These are phyloP conservation scores for Carex kokanica DNA, from an alignment of 176 grass and related monocot genomes.

Conservation along the genomic window DNA sequence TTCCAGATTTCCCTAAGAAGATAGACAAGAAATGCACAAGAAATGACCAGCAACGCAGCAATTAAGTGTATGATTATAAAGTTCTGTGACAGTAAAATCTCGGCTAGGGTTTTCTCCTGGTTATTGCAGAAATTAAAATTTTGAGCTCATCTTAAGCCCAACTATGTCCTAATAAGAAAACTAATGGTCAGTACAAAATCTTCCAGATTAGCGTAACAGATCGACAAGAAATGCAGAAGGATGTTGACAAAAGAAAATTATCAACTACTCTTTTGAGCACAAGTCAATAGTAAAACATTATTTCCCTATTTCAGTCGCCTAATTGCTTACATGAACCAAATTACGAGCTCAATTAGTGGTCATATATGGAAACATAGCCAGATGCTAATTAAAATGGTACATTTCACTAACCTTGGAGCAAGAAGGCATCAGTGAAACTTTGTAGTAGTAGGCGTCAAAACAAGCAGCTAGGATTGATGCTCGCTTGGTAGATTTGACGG, in stretches of 20 bases:
- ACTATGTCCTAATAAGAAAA: background rate
- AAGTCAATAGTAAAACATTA: background rate
- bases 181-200: background rate
- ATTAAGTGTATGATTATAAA: too few relatives aligned
- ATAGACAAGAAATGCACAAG: background rate
- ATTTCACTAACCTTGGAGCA: slow-evolving; percentile 49
- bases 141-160: background rate
- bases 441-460: slow-evolving; percentile 75
- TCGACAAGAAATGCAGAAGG: background rate
- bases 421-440: slow-evolving; percentile 76
- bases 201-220: background rate
- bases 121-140: background rate
- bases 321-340: background rate
- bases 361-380: background rate
- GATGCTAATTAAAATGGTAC: background rate
- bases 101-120: background rate
- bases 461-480: slow-evolving; percentile 70
- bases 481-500: slow-evolving; percentile 90
- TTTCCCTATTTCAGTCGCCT: background rate
- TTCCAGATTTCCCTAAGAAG: background rate
- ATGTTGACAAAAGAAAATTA: background rate
- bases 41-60: too few relatives aligned
- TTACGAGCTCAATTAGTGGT: background rate
- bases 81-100: too few relatives aligned
- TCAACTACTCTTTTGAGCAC: background rate